Evolutionary conservation across 768 basidiomycete species (phyloP).

Genomic region (Mycena vitilis): DNA sequence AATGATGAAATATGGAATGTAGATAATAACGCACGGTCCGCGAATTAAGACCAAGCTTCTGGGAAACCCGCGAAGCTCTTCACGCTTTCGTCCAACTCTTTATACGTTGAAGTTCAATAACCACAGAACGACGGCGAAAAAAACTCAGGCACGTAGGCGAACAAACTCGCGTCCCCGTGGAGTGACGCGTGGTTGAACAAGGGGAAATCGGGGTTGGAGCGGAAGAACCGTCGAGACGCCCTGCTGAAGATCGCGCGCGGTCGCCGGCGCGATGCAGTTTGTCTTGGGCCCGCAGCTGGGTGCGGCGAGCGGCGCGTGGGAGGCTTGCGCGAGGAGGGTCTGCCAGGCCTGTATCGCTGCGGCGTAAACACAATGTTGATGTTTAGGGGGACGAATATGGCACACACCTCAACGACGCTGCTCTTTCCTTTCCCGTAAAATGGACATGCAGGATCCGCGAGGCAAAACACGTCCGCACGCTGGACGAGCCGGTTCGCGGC

Average conservation of each 20-base stretch:
- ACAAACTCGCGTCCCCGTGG: constrained; percentile 27
- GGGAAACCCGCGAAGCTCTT: constrained; percentile 23
- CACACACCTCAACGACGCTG: constrained; percentile 49
- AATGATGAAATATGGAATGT: too few relatives aligned
- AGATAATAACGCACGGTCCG: background rate
- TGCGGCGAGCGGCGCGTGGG: constrained; percentile 24
- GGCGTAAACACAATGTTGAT: background rate
- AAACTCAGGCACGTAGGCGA: constrained; percentile 17
- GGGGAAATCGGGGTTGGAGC: constrained; percentile 27
- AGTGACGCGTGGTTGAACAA: constrained; percentile 19
- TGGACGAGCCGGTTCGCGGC: constrained; percentile 34
- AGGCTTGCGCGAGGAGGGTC: constrained; percentile 18
- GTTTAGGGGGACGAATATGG: background rate
- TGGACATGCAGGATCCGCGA: constrained; percentile 32
- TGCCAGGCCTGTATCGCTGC: constrained; percentile 33
- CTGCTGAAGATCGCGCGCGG: constrained; percentile 22
- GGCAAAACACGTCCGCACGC: constrained; percentile 37
- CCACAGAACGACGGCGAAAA: constrained; percentile 21
- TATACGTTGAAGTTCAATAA: constrained; percentile 15
- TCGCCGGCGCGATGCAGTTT: constrained; percentile 25
- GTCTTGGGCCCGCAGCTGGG: constrained; percentile 23
- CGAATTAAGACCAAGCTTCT: constrained; percentile 15
- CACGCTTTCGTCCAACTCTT: constrained; percentile 5
- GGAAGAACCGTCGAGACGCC: background rate
- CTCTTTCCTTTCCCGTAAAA: constrained; percentile 37